Conservation (phyloP, 257 asterid genomes). For the Agastache rugosa region DNA sequence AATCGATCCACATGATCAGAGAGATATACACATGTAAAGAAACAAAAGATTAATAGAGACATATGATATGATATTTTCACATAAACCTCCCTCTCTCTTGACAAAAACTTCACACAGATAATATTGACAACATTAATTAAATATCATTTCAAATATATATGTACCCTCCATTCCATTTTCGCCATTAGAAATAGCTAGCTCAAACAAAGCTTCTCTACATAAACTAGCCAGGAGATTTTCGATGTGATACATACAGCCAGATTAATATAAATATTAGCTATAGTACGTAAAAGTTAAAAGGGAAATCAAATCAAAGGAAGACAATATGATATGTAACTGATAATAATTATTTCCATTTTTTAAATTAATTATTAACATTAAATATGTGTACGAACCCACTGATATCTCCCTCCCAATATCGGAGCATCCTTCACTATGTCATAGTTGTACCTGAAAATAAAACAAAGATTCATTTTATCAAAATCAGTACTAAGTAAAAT, state of each 20-base stretch:
- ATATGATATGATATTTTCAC: neutral
- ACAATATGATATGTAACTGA: no score
- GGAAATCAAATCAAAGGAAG: neutral
- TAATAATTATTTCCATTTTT: neutral
- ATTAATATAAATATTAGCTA: neutral
- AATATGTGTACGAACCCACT: constrained; percentile 59
- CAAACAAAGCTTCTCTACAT: neutral
- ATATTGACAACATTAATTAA: neutral
- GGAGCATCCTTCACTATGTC: constrained; percentile 68
- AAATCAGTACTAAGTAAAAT: no score
- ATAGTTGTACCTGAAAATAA: constrained; percentile 66
- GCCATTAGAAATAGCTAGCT: neutral
- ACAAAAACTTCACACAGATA: neutral
- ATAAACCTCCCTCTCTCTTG: neutral
- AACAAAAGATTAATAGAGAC: neutral
- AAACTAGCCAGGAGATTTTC: neutral
- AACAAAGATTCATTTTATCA: neutral
- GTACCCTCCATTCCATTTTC: neutral
- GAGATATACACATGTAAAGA: neutral
- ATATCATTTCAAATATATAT: neutral
- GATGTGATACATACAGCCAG: neutral
- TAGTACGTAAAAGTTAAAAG: neutral
- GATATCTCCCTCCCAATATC: constrained; percentile 63
- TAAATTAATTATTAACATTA: constrained; percentile 7
- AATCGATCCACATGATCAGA: neutral